Conservation (phyloP, 2,329 filamentous ascomycete genomes). For the Fonsecaea monophora region DNA sequence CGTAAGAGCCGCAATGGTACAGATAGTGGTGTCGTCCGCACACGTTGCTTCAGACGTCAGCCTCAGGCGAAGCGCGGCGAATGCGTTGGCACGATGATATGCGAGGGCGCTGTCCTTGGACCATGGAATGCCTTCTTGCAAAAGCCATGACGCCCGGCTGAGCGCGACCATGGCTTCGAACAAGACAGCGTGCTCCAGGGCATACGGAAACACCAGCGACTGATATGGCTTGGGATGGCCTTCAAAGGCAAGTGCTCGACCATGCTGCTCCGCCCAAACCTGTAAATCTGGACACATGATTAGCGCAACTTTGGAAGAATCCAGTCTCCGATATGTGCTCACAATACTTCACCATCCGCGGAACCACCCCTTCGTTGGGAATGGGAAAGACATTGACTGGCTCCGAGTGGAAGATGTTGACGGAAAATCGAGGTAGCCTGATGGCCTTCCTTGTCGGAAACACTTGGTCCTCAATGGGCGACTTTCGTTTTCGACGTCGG, state of each 20-base stretch:
- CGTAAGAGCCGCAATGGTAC: constrained; percentile 32
- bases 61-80: constrained; percentile 23
- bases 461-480: constrained; percentile 25
- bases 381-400: constrained; percentile 31
- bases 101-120: constrained; percentile 24
- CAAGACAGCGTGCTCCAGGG: constrained; percentile 26
- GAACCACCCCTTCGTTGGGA: constrained; percentile 28
- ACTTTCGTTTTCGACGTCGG: constrained; percentile 27
- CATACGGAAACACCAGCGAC: constrained; percentile 31
- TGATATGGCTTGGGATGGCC: constrained; percentile 33
- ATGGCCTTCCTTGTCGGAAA: constrained; percentile 13
- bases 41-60: constrained; percentile 23
- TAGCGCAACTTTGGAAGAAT: background rate
- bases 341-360: constrained; percentile 34
- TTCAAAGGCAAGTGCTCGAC: constrained; percentile 30
- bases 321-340: background rate
- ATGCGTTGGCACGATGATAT: constrained; percentile 27
- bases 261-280: constrained; percentile 32
- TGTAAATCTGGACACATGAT: constrained; percentile 23
- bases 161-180: constrained; percentile 31
- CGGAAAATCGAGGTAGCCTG: constrained; percentile 29
- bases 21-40: constrained; percentile 31
- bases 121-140: constrained; percentile 27
- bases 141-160: constrained; percentile 30
- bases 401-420: constrained; percentile 33